Evolutionary conservation across 2,329 filamentous ascomycete species (phyloP), one percentile per base, ranked within the genome.

Genomic region (Passalora sequoiae): DNA sequence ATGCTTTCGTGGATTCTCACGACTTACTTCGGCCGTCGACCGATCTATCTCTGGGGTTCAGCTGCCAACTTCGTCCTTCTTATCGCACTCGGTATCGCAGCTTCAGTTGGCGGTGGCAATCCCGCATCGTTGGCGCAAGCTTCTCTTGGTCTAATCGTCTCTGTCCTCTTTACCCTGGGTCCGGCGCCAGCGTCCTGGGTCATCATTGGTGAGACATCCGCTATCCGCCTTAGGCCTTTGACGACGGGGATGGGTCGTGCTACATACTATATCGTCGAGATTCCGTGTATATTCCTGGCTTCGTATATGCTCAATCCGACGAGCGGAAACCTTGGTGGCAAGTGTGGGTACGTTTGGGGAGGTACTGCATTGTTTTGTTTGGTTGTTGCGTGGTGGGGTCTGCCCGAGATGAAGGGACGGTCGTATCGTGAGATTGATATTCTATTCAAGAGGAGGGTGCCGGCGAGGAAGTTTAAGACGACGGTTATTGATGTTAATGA

Each of bases 1-100:
- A 81, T 81, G 73, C 68, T 80, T 30, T 84, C 80, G 45, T 84
- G 81, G 81, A 65, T 83, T 43, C 73, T 84, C 38, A 83, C 77
- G 10, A 73, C 75, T 1, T 83, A 79, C 63, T 69, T 80, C 40
- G 78, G 80, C 59, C 75, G 79, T 46, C 78, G 80, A 40, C 73
- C 75, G 25, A 81, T 83, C 63, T 83, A 83, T 62, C 67, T 83
- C 43, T 81, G 73, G 66, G 79, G 80, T 49, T 73, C 74, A 20
- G 58, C 65, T 25, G 69, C 74, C 64, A 81, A 79, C 65, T 66
- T 67, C 40, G 54, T 59, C 27, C 70, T 83, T 53, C 67, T 83
- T 9, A 40, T 83, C 47, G 66, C 68, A 4, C 76, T 84, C 19
- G 80, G 80, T 61, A 67, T 83, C 50, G 76, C 76, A 1, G 80